phyloP scores from a whole-genome alignment of 352 stramenopile species.

The Phytophthora pisi region DNA sequence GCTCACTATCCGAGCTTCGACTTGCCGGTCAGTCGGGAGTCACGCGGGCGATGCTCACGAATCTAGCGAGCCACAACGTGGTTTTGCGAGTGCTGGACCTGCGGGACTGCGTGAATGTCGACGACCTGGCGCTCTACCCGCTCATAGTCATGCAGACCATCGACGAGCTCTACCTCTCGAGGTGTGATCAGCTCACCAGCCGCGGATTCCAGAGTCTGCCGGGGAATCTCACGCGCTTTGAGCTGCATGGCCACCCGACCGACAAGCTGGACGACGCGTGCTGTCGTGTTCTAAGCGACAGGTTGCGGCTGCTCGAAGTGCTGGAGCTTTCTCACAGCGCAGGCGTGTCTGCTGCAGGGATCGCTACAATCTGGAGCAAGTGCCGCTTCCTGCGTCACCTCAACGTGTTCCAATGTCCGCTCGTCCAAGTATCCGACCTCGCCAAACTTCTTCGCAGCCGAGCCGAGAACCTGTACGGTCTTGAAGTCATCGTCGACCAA shows the following conservation, averaged over 20 bases:
- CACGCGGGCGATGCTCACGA: conserved; percentile 47
- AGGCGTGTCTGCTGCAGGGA: conserved; percentile 31
- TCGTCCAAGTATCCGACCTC: conserved; percentile 37
- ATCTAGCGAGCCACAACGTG: conserved; percentile 64
- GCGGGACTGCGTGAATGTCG: conserved; percentile 49
- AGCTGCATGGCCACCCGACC: conserved; percentile 36
- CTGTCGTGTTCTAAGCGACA: conserved; percentile 34
- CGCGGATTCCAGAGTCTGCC: conserved; percentile 57
- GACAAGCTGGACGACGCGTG: conserved; percentile 42
- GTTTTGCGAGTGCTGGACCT: conserved; percentile 61
- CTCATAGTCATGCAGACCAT: conserved; percentile 67
- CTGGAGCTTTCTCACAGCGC: conserved; percentile 47
- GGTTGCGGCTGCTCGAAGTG: conserved; percentile 44
- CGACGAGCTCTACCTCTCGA: conserved; percentile 50
- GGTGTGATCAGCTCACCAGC: conserved; percentile 36
- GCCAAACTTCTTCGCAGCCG: conserved; percentile 35
- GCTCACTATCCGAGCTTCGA: conserved; percentile 35
- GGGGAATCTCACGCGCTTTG: conserved; percentile 38
- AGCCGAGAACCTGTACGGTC: conserved; percentile 50
- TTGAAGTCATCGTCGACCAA: conserved; percentile 64
- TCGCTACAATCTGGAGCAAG: conserved; percentile 38
- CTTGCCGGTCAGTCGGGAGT: conserved; percentile 46
- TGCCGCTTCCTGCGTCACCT: conserved; percentile 55
- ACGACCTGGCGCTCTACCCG: conserved; percentile 70
- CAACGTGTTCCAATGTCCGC: conserved; percentile 51